Evolutionary conservation across 331 rosid species (phyloP), one percentile per base, ranked within the genome.

Genomic region (Acacia concinna): DNA sequence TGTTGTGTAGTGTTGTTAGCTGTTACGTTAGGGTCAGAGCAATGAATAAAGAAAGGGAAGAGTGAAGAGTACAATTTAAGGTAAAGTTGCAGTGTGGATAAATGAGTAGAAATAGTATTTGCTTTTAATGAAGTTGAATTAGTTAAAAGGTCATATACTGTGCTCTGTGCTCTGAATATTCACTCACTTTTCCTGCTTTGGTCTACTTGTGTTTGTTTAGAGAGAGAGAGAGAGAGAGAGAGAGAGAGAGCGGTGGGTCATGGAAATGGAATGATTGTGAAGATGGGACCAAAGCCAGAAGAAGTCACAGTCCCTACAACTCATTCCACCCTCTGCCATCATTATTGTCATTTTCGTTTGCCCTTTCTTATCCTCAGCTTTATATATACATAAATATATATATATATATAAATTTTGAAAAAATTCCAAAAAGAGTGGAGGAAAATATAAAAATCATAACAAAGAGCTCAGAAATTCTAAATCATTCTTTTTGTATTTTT

Each of bases 91-190:
- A n/a, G n/a, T n/a, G n/a, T n/a, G n/a, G n/a, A n/a, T n/a, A 71
- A 71, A 18, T 59, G 66, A 59, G 35, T 27, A 23, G 41, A 35
- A 57, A 27, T 20, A 30, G 46, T 41, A 59, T 46, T 28, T 71
- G 32, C 65, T 81, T 71, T 79, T 30, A 67, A 75, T 71, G 60
- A 64, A 57, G 62, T n/a, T n/a, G n/a, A n/a, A n/a, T n/a, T n/a
- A n/a, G n/a, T n/a, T n/a, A n/a, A n/a, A n/a, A n/a, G n/a, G n/a
- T n/a, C n/a, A n/a, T n/a, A n/a, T n/a, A n/a, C n/a, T n/a, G n/a
- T n/a, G n/a, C n/a, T n/a, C n/a, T n/a, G n/a, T n/a, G n/a, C n/a
- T n/a, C n/a, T n/a, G n/a, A n/a, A n/a, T n/a, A n/a, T n/a, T n/a
- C n/a, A n/a, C n/a, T n/a, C n/a, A n/a, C n/a, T n/a, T n/a, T n/a